phyloP scores from a whole-genome alignment of 768 basidiomycete species.

The Boletus patriciae region DNA sequence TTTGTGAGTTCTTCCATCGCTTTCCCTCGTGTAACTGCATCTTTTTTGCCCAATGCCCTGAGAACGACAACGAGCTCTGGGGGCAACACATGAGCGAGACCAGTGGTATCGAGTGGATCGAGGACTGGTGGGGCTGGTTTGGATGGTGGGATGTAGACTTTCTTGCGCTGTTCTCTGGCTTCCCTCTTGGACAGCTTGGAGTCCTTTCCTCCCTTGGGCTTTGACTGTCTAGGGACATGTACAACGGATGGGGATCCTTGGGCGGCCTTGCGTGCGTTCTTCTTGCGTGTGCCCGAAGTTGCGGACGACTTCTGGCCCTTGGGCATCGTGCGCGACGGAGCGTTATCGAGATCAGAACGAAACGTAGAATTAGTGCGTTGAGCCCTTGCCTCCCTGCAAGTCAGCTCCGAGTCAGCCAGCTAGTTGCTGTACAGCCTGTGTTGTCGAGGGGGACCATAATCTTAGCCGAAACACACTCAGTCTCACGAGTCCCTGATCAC shows the following conservation, averaged over 20 bases:
- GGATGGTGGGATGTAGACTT: conserved; percentile 83
- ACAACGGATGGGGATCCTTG: conserved; percentile 16
- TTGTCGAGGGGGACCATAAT: background rate
- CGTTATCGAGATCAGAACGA: background rate
- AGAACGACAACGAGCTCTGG: conserved; percentile 83
- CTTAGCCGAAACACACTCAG: background rate
- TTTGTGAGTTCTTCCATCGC: conserved; percentile 80
- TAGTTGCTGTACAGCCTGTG: background rate
- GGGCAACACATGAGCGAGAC: conserved; percentile 70
- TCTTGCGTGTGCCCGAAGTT: conserved; percentile 84
- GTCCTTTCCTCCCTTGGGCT: conserved; percentile 49
- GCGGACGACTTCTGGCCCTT: conserved; percentile 74
- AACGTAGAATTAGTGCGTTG: background rate
- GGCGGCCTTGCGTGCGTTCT: conserved; percentile 78
- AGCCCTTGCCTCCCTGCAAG: no score
- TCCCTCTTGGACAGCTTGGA: conserved; percentile 45
- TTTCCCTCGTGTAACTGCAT: conserved; percentile 75
- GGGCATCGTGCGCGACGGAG: conserved; percentile 32
- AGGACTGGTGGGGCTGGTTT: conserved; percentile 72
- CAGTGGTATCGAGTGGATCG: conserved; percentile 86
- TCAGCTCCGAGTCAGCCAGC: background rate
- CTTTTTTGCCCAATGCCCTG: conserved; percentile 84
- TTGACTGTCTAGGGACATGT: conserved; percentile 41
- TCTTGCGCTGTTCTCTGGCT: conserved; percentile 72
- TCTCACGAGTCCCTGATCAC: background rate